Evolutionary conservation across 352 stramenopile genomes (phyloP).

Genomic region (Phytophthora nicotianae): DNA sequence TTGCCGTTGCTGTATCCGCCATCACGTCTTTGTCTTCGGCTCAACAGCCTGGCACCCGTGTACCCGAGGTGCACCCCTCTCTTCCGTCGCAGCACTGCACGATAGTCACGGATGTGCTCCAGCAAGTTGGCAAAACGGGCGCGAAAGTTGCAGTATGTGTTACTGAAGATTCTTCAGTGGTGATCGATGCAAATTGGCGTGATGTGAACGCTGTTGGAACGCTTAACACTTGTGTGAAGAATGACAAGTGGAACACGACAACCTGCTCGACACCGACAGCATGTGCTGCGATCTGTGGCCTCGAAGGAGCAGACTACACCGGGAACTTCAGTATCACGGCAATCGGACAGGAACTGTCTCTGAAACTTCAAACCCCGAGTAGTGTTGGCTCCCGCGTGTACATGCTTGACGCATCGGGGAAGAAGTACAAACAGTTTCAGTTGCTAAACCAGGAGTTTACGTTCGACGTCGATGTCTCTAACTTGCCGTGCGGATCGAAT

Average conservation of each 20-base stretch:
- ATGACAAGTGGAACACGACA: slow-evolving; percentile 44
- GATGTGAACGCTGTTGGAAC: slow-evolving; percentile 50
- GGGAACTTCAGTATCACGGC: slow-evolving; percentile 51
- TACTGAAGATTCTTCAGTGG: slow-evolving; percentile 4
- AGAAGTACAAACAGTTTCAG: slow-evolving; percentile 52
- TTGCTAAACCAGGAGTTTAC: slow-evolving; percentile 70
- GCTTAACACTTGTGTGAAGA: slow-evolving; percentile 57
- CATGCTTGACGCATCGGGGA: slow-evolving; percentile 33
- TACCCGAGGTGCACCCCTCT: too few species aligned
- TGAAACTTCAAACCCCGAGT: slow-evolving; percentile 60
- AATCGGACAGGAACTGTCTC: slow-evolving; percentile 25
- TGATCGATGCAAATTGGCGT: slow-evolving; percentile 68
- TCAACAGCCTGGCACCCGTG: neutral
- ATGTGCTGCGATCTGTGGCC: slow-evolving; percentile 45
- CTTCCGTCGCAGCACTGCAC: neutral
- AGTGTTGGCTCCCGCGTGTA: slow-evolving; percentile 60
- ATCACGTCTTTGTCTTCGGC: neutral
- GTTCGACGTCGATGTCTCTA: slow-evolving; percentile 66
- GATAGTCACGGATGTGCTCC: neutral
- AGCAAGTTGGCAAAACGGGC: neutral
- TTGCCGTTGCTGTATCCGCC: neutral
- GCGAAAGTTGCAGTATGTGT: neutral
- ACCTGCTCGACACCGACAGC: slow-evolving; percentile 48
- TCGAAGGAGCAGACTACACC: slow-evolving; percentile 60
- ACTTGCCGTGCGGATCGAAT: slow-evolving; percentile 56